Evolutionary conservation across 2,329 filamentous ascomycete species (phyloP).

Genomic region (Arachnopeziza araneosa): DNA sequence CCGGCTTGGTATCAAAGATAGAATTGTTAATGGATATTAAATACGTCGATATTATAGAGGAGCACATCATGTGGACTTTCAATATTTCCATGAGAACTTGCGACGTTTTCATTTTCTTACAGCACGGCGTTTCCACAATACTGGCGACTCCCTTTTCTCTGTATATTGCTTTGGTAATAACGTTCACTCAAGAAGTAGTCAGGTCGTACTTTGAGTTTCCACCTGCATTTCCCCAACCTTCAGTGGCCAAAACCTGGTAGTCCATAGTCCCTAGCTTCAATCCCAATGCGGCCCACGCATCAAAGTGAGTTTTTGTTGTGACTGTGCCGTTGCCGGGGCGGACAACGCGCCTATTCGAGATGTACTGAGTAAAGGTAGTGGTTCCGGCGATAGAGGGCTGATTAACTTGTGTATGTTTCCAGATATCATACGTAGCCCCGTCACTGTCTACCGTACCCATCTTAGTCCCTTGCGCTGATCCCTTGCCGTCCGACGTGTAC

Average conservation of each 20-base stretch:
- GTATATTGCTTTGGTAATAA: too few species aligned
- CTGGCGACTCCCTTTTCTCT: too few species aligned
- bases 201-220: not conserved
- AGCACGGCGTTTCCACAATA: too few species aligned
- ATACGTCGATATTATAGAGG: too few species aligned
- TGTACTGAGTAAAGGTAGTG: constrained; percentile 46
- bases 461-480: constrained; percentile 35
- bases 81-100: too few species aligned
- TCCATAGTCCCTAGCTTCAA: constrained; percentile 41
- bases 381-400: constrained; percentile 33
- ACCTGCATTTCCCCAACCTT: constrained; percentile 1
- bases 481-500: constrained; percentile 42
- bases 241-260: constrained; percentile 45
- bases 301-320: constrained; percentile 44
- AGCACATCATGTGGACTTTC: too few species aligned
- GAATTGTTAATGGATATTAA: too few species aligned
- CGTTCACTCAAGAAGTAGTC: not conserved
- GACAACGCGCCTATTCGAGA: constrained; percentile 44
- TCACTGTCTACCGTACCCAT: constrained; percentile 47
- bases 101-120: too few species aligned
- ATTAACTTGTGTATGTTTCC: constrained; percentile 25
- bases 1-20: too few species aligned
- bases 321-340: constrained; percentile 43
- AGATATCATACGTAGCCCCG: constrained; percentile 46
- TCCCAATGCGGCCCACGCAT: constrained; percentile 44